These are phyloP conservation scores for Sungouiozyma ichnusensis DNA, from an alignment of 805 yeast genomes.

Conservation along the genomic window DNA sequence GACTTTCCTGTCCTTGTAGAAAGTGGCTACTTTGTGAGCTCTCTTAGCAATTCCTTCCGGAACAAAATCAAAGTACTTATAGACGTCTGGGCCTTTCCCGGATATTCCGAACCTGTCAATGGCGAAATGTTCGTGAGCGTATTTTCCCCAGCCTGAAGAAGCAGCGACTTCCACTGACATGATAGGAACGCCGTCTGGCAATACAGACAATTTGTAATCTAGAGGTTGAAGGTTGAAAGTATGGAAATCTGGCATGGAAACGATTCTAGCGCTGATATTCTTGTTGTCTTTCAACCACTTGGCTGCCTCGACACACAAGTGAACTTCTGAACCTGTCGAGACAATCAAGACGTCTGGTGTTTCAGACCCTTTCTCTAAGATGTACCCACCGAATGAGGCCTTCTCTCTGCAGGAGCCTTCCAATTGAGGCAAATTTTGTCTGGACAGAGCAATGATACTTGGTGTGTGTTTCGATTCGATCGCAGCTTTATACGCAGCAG, in stretches of 20 bases:
- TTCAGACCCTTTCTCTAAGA: conserved; percentile 41
- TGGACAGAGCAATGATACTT: conserved; percentile 62
- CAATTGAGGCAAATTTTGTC: conserved; percentile 88
- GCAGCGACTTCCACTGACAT: conserved; percentile 89
- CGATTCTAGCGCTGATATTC: conserved; percentile 67
- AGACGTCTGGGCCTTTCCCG: conserved; percentile 76
- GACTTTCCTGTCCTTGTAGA: conserved; percentile 66
- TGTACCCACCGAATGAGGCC: conserved; percentile 93
- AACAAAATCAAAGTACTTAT: conserved; percentile 79
- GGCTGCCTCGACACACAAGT: conserved; percentile 71
- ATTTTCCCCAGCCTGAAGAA: conserved; percentile 85
- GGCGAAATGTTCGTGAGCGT: conserved; percentile 94
- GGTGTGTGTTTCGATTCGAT: conserved; percentile 56
- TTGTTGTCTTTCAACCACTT: conserved; percentile 48
- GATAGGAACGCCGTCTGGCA: conserved; percentile 92
- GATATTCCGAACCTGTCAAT: conserved; percentile 94
- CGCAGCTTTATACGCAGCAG: conserved; percentile 70
- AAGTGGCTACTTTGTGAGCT: conserved; percentile 66
- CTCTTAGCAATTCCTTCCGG: conserved; percentile 86
- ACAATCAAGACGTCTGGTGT: conserved; percentile 65
- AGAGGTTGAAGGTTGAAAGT: conserved; percentile 76
- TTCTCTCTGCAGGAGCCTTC: conserved; percentile 86
- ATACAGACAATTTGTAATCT: conserved; percentile 72
- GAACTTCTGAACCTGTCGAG: conserved; percentile 89
- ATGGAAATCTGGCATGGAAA: conserved; percentile 84